phyloP scores from a whole-genome alignment of 2,329 filamentous ascomycete genomes.

The Claviceps sp. region DNA sequence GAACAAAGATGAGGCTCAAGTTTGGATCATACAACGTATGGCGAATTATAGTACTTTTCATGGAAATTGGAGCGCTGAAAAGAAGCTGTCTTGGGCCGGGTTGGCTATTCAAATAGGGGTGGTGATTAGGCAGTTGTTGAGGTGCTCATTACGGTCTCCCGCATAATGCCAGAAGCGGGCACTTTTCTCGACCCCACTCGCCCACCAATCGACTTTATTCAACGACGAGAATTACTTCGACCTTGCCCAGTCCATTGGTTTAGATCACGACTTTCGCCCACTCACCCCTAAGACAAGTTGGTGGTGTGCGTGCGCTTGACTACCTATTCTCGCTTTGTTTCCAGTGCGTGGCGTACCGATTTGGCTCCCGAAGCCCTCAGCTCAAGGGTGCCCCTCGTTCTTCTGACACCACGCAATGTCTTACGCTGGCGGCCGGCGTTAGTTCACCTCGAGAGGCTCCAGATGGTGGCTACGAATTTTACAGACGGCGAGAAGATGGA shows the following conservation, averaged over 20 bases:
- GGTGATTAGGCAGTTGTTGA: no score
- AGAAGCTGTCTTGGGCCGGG: no score
- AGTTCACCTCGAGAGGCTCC: background rate
- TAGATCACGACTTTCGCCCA: background rate
- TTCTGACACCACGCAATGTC: background rate
- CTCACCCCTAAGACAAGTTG: background rate
- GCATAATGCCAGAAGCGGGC: background rate
- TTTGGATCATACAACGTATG: no score
- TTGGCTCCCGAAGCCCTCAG: conserved; percentile 5
- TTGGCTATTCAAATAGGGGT: no score
- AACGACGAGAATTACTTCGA: no score
- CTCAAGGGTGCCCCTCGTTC: background rate
- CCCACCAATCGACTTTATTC: background rate
- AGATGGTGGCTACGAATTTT: background rate
- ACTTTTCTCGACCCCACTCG: background rate
- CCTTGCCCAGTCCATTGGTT: background rate
- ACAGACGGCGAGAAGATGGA: background rate
- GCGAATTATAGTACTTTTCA: no score
- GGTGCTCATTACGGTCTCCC: no score
- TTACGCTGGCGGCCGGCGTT: background rate
- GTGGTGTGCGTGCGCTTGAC: background rate
- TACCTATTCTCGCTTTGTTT: background rate
- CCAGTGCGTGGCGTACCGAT: background rate
- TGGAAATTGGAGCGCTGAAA: no score
- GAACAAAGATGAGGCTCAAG: no score